Conservation (phyloP, 2,329 filamentous ascomycete genomes). For the Trichoderma cornu-damae region DNA sequence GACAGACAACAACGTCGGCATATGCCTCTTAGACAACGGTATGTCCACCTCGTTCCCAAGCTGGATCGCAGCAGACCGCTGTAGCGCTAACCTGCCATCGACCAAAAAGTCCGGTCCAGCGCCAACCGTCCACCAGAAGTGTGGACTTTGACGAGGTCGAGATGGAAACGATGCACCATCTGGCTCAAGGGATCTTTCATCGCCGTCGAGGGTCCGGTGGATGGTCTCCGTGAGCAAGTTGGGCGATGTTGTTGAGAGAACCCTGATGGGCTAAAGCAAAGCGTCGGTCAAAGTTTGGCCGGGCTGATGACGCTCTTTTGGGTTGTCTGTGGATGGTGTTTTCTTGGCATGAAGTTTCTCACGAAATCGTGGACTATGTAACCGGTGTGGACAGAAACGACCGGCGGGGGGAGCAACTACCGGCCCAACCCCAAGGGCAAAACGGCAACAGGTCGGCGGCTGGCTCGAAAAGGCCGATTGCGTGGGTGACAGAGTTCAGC, state of each 20-base stretch:
- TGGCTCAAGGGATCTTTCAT: constrained; percentile 80
- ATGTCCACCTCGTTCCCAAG: too few species aligned
- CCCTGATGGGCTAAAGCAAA: constrained; percentile 48
- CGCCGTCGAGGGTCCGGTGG: constrained; percentile 70
- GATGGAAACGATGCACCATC: constrained; percentile 53
- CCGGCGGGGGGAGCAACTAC: not conserved
- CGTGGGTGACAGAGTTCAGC: constrained; percentile 71
- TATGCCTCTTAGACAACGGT: constrained; percentile 28
- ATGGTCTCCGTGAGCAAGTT: constrained; percentile 47
- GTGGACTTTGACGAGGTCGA: constrained; percentile 49
- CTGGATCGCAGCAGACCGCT: constrained; percentile 26
- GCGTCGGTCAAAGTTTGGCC: constrained; percentile 42
- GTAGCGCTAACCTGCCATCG: constrained; percentile 11
- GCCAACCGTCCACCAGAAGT: constrained; percentile 38
- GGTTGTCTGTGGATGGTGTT: constrained; percentile 62
- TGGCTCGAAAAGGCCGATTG: constrained; percentile 48
- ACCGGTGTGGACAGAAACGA: constrained; percentile 25
- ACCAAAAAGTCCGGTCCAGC: not conserved
- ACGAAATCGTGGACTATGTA: constrained; percentile 58
- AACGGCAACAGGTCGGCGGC: too few species aligned
- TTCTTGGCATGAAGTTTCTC: constrained; percentile 68
- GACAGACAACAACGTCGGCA: too few species aligned
- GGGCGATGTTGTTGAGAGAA: constrained; percentile 61
- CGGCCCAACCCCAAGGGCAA: too few species aligned
- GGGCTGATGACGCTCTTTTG: constrained; percentile 40